Conservation (phyloP, 352 stramenopile genomes). For the Phytophthora aleatoria region DNA sequence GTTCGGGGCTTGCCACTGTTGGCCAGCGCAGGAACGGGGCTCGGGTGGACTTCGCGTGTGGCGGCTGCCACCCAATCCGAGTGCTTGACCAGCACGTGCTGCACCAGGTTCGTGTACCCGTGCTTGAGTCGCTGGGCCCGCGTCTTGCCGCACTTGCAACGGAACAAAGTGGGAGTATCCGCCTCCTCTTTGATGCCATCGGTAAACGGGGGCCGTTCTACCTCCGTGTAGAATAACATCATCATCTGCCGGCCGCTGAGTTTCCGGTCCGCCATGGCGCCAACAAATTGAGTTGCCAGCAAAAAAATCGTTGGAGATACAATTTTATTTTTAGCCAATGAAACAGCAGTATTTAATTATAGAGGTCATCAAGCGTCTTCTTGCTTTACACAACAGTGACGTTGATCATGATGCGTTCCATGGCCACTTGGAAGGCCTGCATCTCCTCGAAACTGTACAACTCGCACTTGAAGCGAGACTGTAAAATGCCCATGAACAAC, state of each 20-base stretch:
- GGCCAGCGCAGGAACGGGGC: conserved; percentile 17
- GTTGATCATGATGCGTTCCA: conserved; percentile 69
- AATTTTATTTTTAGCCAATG: conserved; percentile 3
- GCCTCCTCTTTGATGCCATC: conserved; percentile 2
- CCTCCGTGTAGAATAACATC: conserved; percentile 54
- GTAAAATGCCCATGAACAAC: conserved; percentile 74
- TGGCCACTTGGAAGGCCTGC: conserved; percentile 77
- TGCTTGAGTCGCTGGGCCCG: conserved; percentile 55
- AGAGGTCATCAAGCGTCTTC: conserved; percentile 4
- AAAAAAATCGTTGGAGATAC: background rate
- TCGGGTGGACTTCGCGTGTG: conserved; percentile 28
- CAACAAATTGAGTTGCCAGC: conserved; percentile 3
- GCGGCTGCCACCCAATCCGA: conserved; percentile 52
- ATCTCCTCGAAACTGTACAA: conserved; percentile 74
- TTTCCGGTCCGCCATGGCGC: conserved; percentile 27
- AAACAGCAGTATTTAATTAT: background rate
- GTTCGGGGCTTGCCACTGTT: conserved; percentile 22
- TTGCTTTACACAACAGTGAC: conserved; percentile 44
- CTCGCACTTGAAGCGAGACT: conserved; percentile 68
- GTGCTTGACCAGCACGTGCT: conserved; percentile 73
- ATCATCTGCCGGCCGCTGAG: conserved; percentile 51
- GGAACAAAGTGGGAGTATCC: conserved; percentile 39
- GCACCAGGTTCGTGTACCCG: conserved; percentile 69
- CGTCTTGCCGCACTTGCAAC: conserved; percentile 68
- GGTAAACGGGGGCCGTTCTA: conserved; percentile 2